Percentiles rank a stretch among this genome's conserved stretches.
These are phyloP conservation scores for Quercus tomentella DNA, from an alignment of 331 rosid genomes.

Conservation along the genomic window DNA sequence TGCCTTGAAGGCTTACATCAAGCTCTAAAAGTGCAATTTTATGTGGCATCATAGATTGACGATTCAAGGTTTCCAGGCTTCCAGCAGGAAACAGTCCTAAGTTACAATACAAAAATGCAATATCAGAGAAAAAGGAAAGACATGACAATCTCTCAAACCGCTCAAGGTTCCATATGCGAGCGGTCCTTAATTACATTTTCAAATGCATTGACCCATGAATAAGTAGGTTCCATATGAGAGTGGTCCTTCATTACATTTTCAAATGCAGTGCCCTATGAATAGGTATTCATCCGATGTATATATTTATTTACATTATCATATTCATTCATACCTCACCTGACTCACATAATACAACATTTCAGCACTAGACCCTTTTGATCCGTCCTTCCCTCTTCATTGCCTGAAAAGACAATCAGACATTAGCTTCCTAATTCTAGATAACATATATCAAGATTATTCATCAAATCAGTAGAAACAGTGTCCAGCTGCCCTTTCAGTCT, in stretches of 20 bases:
- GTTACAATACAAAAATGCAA: conserved; percentile 3
- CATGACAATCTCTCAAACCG: conserved; percentile 20
- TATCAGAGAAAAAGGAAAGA: conserved; percentile 2
- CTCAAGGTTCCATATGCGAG: conserved; percentile 31
- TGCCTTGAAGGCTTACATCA: not conserved
- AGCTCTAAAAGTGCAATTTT: not conserved
- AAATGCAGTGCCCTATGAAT: conserved; percentile 37
- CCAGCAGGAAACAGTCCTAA: conserved; percentile 1
- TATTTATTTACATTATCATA: conserved; percentile 39
- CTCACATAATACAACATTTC: conserved; percentile 76
- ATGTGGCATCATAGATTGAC: not conserved
- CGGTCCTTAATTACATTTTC: conserved; percentile 39
- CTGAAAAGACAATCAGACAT: conserved; percentile 36
- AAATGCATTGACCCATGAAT: conserved; percentile 37
- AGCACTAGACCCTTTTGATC: conserved; percentile 92
- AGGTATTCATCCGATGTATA: conserved; percentile 30
- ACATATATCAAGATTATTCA: not conserved
- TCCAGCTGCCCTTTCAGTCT: not conserved
- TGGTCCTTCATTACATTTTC: conserved; percentile 39
- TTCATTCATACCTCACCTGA: conserved; percentile 27
- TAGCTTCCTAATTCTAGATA: conserved; percentile 10
- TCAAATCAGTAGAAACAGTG: not conserved
- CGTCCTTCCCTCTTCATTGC: conserved; percentile 84
- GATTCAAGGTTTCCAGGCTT: conserved; percentile 9
- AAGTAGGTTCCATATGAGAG: conserved; percentile 27